Percentiles rank a stretch among this genome's conserved stretches.
phyloP scores from a whole-genome alignment of 2,329 filamentous ascomycete genomes.

The Exophiala sideris region DNA sequence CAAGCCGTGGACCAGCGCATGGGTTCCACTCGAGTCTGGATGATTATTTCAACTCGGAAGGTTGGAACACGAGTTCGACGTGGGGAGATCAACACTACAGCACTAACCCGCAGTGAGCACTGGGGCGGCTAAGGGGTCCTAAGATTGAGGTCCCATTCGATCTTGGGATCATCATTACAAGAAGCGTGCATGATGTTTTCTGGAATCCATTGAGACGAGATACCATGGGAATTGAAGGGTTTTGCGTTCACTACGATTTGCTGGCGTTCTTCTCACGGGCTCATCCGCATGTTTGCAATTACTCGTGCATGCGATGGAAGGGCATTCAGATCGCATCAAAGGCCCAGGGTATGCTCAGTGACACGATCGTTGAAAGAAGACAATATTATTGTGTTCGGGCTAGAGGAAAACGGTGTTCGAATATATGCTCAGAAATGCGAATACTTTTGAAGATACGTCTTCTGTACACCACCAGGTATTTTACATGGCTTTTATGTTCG shows the following conservation, averaged over 20 bases:
- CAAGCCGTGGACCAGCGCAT: constrained; percentile 13
- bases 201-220: not conserved
- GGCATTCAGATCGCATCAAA: too few relatives aligned
- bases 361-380: too few relatives aligned
- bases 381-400: too few relatives aligned
- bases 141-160: too few relatives aligned
- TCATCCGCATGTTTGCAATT: not conserved
- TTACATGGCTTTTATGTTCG: too few relatives aligned
- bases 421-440: too few relatives aligned
- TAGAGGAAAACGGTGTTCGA: too few relatives aligned
- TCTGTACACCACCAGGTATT: too few relatives aligned
- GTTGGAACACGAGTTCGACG: constrained; percentile 19
- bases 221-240: not conserved
- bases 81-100: constrained; percentile 15
- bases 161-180: not conserved
- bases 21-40: constrained; percentile 17
- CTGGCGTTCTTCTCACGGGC: not conserved
- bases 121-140: not conserved
- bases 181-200: not conserved
- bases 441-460: too few relatives aligned
- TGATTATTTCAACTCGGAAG: constrained; percentile 20
- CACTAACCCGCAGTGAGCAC: not conserved
- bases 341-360: too few relatives aligned
- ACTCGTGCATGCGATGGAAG: too few relatives aligned
- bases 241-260: not conserved